Percentiles rank a stretch among this genome's conserved stretches.
These are phyloP conservation scores for Pugionium dolabratum DNA, from an alignment of 345 rosid genomes.

Conservation along the genomic window DNA sequence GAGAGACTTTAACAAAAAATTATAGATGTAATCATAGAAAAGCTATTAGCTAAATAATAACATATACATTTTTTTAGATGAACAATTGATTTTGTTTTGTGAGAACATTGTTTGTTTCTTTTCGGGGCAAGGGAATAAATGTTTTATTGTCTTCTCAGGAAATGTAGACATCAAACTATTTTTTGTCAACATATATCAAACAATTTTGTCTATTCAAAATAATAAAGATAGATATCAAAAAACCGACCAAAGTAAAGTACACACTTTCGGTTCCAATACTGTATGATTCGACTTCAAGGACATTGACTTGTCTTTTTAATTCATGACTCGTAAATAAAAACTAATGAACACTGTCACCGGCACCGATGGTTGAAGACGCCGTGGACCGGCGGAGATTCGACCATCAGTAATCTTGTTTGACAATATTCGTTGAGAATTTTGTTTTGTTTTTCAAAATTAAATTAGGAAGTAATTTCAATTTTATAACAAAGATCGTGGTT, in stretches of 20 bases:
- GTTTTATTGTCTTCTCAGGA: constrained; percentile 8
- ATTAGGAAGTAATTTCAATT: background rate
- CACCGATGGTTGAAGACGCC: constrained; percentile 19
- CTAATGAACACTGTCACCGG: constrained; percentile 10
- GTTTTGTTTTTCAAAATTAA: background rate
- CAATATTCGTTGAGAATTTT: background rate
- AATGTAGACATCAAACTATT: constrained; percentile 10
- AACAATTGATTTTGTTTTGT: too few relatives aligned
- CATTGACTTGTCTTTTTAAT: constrained; percentile 7
- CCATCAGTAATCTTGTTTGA: background rate
- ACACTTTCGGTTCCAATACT: constrained; percentile 24
- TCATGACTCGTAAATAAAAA: too few relatives aligned
- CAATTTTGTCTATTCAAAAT: background rate
- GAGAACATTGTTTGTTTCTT: too few relatives aligned
- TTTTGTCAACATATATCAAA: background rate
- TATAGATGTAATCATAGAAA: too few relatives aligned
- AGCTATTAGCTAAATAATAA: too few relatives aligned
- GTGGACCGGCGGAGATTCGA: background rate
- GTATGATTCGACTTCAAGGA: constrained; percentile 24
- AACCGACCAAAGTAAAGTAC: constrained; percentile 29
- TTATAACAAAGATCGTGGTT: background rate
- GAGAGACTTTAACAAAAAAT: too few relatives aligned
- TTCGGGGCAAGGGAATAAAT: background rate
- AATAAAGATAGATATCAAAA: constrained; percentile 20
- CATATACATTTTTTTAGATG: too few relatives aligned